Base-by-base conservation (phyloP, 805 yeast species). In the Sungouiella blattae region DNA sequence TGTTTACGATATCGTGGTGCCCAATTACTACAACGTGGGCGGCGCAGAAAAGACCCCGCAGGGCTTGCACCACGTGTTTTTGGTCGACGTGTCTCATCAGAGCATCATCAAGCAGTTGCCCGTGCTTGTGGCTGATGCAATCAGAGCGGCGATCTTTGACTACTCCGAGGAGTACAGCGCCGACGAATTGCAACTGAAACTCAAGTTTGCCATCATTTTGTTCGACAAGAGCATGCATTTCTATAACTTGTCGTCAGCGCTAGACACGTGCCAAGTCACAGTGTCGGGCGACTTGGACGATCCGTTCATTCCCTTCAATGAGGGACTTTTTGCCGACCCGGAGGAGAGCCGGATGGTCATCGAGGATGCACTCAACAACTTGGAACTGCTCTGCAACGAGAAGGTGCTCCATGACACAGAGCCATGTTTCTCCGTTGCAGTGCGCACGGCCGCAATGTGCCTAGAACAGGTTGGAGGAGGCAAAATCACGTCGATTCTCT, bases 241-340 rank as follows among this genome's bases (percentile, higher is more conserved):
- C 57, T 87, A 77, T 59, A 81, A 87, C 47, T 64, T 89, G 44
- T 65, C 73, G 12, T 68, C 83, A 1, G 59, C 60, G 3, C 63
- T 78, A 23, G 78, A 77, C 12, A 70, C 75, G 30, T 72, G 87
- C 3, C 71, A 73, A 31, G 71, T 81, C 37, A 67, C 77, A 22
- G 67, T 85, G 6, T 75, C 84, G 15, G 67, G 80, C 7, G 97
- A 88, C 51, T 54, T 86, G 18, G 78, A 74, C 4, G 89, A 83
- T 26, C 83, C 89, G 4, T 87, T 88, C 47, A 64, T 88, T n/a
- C 98, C 98, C 3, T 71, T 88, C 43, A 64, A 64, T 38, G 70
- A 69, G 2, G 96, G 96, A 0, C 60, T 88, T 20, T 88, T 88
- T 58, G 95, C 78, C 6, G 87, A 84, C 44, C 88, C 96, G 1